Evolutionary conservation across 2,329 filamentous ascomycete species (phyloP).

Genomic region (Diatrype stigma): DNA sequence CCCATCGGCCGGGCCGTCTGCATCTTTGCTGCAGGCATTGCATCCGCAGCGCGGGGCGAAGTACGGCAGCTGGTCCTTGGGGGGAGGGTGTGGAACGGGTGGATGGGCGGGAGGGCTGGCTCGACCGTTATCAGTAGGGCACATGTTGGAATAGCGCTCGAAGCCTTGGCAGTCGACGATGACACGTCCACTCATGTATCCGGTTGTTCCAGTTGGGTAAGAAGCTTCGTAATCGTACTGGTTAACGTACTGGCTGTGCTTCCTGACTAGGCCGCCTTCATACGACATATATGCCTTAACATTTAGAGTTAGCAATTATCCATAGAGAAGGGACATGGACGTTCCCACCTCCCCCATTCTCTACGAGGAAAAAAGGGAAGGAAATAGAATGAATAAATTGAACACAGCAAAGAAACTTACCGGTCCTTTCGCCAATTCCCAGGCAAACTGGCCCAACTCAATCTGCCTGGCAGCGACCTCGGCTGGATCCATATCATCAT

Average conservation of each 20-base stretch:
- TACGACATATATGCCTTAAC: slow-evolving; percentile 40
- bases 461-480: slow-evolving; percentile 34
- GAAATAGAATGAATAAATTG: no score
- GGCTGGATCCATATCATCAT: slow-evolving; percentile 21
- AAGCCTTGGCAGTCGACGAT: slow-evolving; percentile 41
- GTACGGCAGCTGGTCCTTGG: slow-evolving; percentile 36
- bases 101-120: background rate
- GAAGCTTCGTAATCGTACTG: slow-evolving; percentile 15
- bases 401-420: no score
- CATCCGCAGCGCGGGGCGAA: slow-evolving; percentile 40
- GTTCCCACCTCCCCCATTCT: no score
- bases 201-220: slow-evolving; percentile 19
- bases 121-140: slow-evolving; percentile 16
- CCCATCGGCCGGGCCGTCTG: slow-evolving; percentile 10
- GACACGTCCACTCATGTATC: slow-evolving; percentile 35
- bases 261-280: slow-evolving; percentile 36
- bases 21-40: slow-evolving; percentile 25
- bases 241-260: no score
- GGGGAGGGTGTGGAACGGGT: slow-evolving; percentile 7
- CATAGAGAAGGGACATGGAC: background rate
- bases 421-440: slow-evolving; percentile 42
- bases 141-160: slow-evolving; percentile 28
- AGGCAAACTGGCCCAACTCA: slow-evolving; percentile 39
- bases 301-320: background rate
- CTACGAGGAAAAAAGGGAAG: no score